Base-by-base conservation (phyloP, 2,329 filamentous ascomycete genomes). In the Pseudonectria buxi region DNA sequence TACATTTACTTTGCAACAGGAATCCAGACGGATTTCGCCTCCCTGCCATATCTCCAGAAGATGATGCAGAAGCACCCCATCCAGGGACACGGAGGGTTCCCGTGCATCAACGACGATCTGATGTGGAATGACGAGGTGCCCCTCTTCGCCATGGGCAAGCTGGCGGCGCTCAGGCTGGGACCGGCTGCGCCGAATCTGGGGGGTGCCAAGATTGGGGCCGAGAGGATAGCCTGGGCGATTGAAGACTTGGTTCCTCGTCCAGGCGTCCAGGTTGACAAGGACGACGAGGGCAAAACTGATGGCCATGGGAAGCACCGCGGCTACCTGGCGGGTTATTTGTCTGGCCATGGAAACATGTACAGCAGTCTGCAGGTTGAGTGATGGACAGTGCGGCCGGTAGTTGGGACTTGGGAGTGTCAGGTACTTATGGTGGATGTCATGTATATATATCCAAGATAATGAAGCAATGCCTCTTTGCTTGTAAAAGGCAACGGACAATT, bases 1-100 rank as follows among this genome's bases (percentile, higher is more conserved):
- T 83, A 82, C 57, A 76, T 88, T 43, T 83, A 84, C 58, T 86
- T 83, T 50, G 83, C 85, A 11, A 90, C 85, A 0, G 85, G 85
- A 0, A 74, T 84, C 26, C 70, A 77, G 32, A 74, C 76, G 0
- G 69, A 87, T 44, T 74, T 86, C 16, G 51, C 60, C 2, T 66
- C 67, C 2, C 64, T 88, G 14, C 72, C 79, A 0, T 78, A 78
- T 37, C 61, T 90, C 10, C 60, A 75, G 37, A 72, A 64, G 0
- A 73, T 90, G 53, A 58, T 74, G 7, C 43, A 62, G 3, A 68
- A 76, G 13, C 67, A 81, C 41, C 83, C 82, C 0, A 70, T 90
- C 24, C 59, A 76, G 12, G 71, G 66, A 0, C 68, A 76, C 15
- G 76, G 77, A 4, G 85, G 85, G 0, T 63, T 88, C 14, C 85